Base-by-base conservation (phyloP, 371 early-diverging fungal genomes). In the Nematocida minor region DNA sequence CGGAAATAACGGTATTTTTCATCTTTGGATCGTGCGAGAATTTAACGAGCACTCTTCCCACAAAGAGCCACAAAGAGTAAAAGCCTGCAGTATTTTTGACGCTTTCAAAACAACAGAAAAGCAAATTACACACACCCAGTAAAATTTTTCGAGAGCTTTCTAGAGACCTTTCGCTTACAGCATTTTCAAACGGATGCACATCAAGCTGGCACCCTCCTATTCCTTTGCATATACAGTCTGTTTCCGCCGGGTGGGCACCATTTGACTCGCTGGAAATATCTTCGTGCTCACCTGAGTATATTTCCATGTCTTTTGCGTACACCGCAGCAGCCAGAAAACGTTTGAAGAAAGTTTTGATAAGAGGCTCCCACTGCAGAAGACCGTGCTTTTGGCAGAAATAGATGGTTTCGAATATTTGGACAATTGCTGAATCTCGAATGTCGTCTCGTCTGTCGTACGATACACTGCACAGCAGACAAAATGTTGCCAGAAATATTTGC, bases 201-300 rank as follows among this genome's bases (percentile, higher is more conserved):
- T 34, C 18, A 14, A 55, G 11, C 2, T 6, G 20, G 46, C 77
- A 74, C 2, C 63, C 77, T 6, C 77, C 77, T 18, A 64, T 22
- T 31, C 60, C 53, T 9, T n/a, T 22, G 54, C 77, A 74, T 27
- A 49, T n/a, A 22, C 77, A 74, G 3, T 9, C 34, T 34, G 11
- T 46, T 16, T 44, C 42, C 11, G 27, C 22, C 14, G 18, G n/a
- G 48, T 9, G n/a, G 11, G 66, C 67, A 6, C 11, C 22, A 20
- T 38, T 42, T 0, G 55, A 31, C 11, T 20, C 53, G 14, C 55
- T 55, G 14, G 54, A 41, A 25, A n/a, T 60, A 4, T 31, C 55
- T 7, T 70, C 71, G 32, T 74, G 55, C 38, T 74, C 77, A 3
- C 77, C 77, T n/a, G 77, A 60, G 66, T 74, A 74, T 48, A 74